Evolutionary conservation across 176 grass and related monocot species (phyloP).

Genomic region (Oryza rufipogon): DNA sequence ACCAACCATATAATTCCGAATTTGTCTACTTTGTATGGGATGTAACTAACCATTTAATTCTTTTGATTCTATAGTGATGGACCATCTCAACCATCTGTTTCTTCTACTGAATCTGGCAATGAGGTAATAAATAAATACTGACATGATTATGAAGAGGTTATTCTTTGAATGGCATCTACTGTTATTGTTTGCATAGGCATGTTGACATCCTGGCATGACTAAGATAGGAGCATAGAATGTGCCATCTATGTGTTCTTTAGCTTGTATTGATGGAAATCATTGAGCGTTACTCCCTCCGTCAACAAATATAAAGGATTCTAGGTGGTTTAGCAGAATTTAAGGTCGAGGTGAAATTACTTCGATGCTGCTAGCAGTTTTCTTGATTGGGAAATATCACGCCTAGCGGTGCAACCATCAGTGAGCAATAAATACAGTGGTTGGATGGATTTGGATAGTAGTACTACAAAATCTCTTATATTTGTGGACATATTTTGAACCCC

Average conservation of each 20-base stretch:
- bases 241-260: background rate
- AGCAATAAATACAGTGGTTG: no score
- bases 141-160: background rate
- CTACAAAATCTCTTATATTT: no score
- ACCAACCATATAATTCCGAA: constrained; percentile 8
- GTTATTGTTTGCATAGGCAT: constrained; percentile 8
- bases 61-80: constrained; percentile 55
- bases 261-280: constrained; percentile 22
- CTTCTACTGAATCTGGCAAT: constrained; percentile 45
- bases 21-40: background rate
- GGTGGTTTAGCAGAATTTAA: no score
- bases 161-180: constrained; percentile 19
- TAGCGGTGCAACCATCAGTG: no score
- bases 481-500: no score
- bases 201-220: constrained; percentile 25
- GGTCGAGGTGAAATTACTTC: no score
- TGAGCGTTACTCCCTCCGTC: background rate
- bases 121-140: constrained; percentile 60
- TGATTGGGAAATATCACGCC: no score
- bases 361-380: no score
- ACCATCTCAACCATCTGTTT: constrained; percentile 42
- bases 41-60: constrained; percentile 37
- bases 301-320: no score
- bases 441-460: no score
- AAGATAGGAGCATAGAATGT: background rate